These are phyloP conservation scores for Malus domestica DNA, from an alignment of 306 rosid species.

Conservation along the genomic window DNA sequence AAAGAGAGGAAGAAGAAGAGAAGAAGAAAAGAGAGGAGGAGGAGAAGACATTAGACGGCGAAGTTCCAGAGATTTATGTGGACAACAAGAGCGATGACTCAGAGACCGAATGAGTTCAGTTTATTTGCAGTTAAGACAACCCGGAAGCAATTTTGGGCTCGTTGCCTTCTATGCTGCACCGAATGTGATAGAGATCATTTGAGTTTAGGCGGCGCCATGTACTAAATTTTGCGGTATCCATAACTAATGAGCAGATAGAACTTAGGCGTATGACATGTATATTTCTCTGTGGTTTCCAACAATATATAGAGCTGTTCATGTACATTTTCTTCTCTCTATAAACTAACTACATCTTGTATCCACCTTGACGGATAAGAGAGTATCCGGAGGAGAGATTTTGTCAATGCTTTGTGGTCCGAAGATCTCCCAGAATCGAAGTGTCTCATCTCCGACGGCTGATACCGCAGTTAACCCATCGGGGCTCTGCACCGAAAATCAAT, in stretches of 20 bases:
- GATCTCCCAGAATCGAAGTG: slow-evolving; percentile 66
- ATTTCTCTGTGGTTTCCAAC: not conserved
- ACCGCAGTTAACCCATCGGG: slow-evolving; percentile 71
- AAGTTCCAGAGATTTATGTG: slow-evolving; percentile 29
- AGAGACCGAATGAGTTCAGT: slow-evolving; percentile 24
- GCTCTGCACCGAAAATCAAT: slow-evolving; percentile 39
- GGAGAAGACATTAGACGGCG: slow-evolving; percentile 7
- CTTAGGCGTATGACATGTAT: not conserved
- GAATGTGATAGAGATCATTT: not conserved
- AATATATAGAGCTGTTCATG: not conserved
- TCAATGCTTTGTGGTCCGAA: slow-evolving; percentile 50
- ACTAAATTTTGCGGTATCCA: not conserved
- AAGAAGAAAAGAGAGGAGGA: slow-evolving; percentile 34
- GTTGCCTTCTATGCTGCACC: not conserved
- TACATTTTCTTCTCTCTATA: not conserved
- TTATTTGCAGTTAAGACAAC: not conserved
- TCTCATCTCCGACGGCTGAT: slow-evolving; percentile 69
- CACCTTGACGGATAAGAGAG: slow-evolving; percentile 42
- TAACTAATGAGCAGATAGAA: not conserved
- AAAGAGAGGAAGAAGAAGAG: slow-evolving; percentile 44
- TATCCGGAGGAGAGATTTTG: slow-evolving; percentile 31
- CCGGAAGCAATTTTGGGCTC: not conserved
- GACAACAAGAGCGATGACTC: slow-evolving; percentile 33
- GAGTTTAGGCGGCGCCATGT: not conserved
- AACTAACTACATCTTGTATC: not conserved